Base-by-base conservation (phyloP, 2,329 filamentous ascomycete species). In the Colletotrichum musicola region DNA sequence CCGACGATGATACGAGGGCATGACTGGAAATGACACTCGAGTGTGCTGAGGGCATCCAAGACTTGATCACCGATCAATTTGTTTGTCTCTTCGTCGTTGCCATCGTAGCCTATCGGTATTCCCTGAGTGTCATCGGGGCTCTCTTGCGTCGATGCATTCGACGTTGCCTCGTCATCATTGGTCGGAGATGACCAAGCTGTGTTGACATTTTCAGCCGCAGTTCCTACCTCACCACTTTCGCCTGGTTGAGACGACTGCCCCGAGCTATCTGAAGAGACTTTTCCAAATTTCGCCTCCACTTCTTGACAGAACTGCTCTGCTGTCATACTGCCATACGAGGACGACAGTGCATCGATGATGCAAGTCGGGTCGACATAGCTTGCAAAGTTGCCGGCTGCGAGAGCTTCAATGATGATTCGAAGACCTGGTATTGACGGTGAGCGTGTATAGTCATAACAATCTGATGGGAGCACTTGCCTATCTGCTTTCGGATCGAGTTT, bases 1-100 rank as follows among this genome's bases (percentile, higher is more conserved):
- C 89, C 89, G 3, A 92, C 82, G 0, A 92, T 73, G 0, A 89
- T 71, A 0, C 77, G 81, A 2, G 68, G 70, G 13, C 71, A 73
- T 1, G 40, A 38, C 53, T 76, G 75, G 2, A 84, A 70, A 20
- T 69, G 74, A 6, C 38, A 16, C 49, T 82, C 75, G 1, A 58
- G 40, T 6, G 10, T 35, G 1, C 3, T 27, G 4, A 12, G 68
- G 18, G 47, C n/a, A 27, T 16, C n/a, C 10, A 16, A 18, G 54
- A 27, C 4, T 20, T 18, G 27, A 30, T 30, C 27, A 6, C 27
- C 27, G 27, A 30, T 30, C 27, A 9, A 4, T 30, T 30, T 9
- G 27, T 6, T 30, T 1, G 27, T 9, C 27, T 30, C 13, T 4
- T 44, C 44, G 27, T 9, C 9, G 18, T 9, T 2, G 2, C 57